Conservation (phyloP, 2,329 filamentous ascomycete species). For the Aspergillus phoenicis region DNA sequence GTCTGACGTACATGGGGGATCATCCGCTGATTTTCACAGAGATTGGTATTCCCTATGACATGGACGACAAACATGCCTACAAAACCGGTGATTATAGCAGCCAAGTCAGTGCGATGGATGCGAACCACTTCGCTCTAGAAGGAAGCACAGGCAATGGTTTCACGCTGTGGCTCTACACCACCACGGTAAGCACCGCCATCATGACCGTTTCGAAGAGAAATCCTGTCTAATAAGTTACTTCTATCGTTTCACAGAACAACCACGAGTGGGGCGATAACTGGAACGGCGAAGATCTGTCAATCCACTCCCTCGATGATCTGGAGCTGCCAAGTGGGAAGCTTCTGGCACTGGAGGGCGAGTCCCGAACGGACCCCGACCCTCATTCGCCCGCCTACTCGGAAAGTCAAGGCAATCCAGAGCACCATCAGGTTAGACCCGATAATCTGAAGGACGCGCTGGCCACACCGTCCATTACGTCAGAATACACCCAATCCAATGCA, state of each 20-base stretch:
- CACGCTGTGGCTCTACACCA: constrained; percentile 84
- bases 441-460: constrained; percentile 75
- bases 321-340: constrained; percentile 47
- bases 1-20: constrained; percentile 81
- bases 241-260: constrained; percentile 62
- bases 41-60: constrained; percentile 97
- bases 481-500: constrained; percentile 58
- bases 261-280: constrained; percentile 90
- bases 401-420: constrained; percentile 49
- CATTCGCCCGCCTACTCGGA: constrained; percentile 58
- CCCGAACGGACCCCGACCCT: constrained; percentile 37
- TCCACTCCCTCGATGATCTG: constrained; percentile 82
- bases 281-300: constrained; percentile 97
- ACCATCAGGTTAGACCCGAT: constrained; percentile 64
- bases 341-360: constrained; percentile 41
- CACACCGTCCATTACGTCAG: constrained; percentile 58
- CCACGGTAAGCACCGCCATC: constrained; percentile 55
- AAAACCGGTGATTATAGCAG: constrained; percentile 93
- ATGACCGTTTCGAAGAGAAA: neutral
- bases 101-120: constrained; percentile 89
- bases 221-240: neutral
- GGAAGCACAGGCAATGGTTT: constrained; percentile 81
- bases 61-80: constrained; percentile 96
- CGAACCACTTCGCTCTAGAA: constrained; percentile 92
- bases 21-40: constrained; percentile 91